Evolutionary conservation across 2,329 filamentous ascomycete genomes (phyloP).

Genomic region (Talaromyces atroroseus): DNA sequence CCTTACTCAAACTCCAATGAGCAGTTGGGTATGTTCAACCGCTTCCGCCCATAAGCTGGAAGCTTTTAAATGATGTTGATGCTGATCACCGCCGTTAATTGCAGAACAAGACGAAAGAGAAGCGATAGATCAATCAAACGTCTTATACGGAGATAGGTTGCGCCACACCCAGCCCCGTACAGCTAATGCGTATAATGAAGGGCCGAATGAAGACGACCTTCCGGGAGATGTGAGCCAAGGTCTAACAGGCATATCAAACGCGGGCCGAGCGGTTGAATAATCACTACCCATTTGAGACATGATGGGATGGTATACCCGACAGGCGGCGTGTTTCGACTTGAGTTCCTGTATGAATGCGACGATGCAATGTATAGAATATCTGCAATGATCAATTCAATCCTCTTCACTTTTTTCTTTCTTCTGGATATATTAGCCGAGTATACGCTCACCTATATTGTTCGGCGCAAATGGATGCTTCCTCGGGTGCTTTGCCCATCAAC

Average conservation of each 20-base stretch:
- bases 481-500: background rate
- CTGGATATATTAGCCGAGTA: background rate
- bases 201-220: constrained; percentile 16
- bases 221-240: constrained; percentile 10
- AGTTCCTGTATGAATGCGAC: background rate
- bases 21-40: constrained; percentile 23
- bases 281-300: background rate
- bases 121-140: constrained; percentile 16
- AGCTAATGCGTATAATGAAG: constrained; percentile 16
- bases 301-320: background rate
- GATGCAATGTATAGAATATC: background rate
- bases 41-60: background rate
- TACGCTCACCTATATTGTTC: background rate
- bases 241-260: constrained; percentile 5
- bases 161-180: constrained; percentile 16
- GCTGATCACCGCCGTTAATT: constrained; percentile 1
- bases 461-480: background rate
- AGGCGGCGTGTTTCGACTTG: background rate
- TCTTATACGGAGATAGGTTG: constrained; percentile 15
- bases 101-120: constrained; percentile 17
- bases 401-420: background rate
- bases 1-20: constrained; percentile 23
- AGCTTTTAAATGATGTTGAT: background rate
- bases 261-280: constrained; percentile 9
- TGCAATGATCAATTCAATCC: background rate